Evolutionary conservation across 1,284 basidiomycete genomes (phyloP), one percentile per base, ranked within the genome.

Genomic region (Pseudozyma tsukubaensis): DNA sequence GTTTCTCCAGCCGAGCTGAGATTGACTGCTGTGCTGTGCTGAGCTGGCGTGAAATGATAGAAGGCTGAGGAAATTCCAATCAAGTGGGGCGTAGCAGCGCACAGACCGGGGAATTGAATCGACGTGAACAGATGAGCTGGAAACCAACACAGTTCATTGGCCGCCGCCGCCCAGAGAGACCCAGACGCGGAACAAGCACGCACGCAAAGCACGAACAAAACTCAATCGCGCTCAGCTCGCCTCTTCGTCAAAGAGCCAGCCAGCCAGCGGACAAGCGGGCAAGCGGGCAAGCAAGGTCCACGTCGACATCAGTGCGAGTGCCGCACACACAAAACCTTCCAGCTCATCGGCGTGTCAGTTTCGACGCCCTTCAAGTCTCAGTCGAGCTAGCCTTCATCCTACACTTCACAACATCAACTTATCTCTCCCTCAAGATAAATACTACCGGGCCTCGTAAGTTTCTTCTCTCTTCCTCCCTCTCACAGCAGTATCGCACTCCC

Each of bases 371-470:
- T 43, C 56, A 42, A 44, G 48, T 21, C 36, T 18, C 21, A 18
- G 10, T 34, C 29, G n/a, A 29, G 36, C 49, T 47, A 11, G 21
- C 45, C 36, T 37, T 19, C 21, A 44, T 39, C 42, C 47, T 59
- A 48, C 36, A 37, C 35, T 44, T 47, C 43, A 40, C 53, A 52
- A 52, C 67, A 70, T 70, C 61, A 68, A 49, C 52, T 59, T 43
- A 44, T 19, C 34, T n/a, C n/a, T n/a, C 24, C 66, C 47, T 70
- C 67, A 59, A 63, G 66, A 69, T 69, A 69, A 59, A 69, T 62
- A 69, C 59, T 69, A 43, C 59, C 59, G 59, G 47, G 51, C 24
- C 51, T 59, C 56, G 66, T 69, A 69, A 69, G 66, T 69, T 19
- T 44, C 10, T 2, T 6, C 3, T 40, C 34, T 37, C 13, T 18